Evolutionary conservation across 2,329 filamentous ascomycete genomes (phyloP).

Genomic region (Dendryphion nanum): DNA sequence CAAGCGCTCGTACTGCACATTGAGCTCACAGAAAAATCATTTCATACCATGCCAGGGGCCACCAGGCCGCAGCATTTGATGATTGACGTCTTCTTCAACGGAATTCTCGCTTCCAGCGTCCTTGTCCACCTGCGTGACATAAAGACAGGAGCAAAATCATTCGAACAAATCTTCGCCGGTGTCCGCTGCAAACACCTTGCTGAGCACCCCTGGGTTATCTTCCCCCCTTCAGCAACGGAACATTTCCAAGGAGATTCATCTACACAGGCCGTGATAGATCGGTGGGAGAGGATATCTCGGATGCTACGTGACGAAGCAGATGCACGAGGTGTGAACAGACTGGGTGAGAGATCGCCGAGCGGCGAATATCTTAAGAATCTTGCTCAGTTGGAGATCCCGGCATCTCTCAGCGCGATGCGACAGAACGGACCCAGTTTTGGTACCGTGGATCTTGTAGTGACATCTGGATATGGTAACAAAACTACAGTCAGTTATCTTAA

Average conservation of each 20-base stretch:
- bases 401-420: constrained; percentile 29
- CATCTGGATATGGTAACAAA: constrained; percentile 27
- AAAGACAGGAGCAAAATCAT: constrained; percentile 11
- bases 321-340: constrained; percentile 30
- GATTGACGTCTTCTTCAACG: constrained; percentile 51
- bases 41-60: constrained; percentile 17
- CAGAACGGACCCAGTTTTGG: constrained; percentile 31
- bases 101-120: constrained; percentile 38
- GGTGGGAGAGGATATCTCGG: constrained; percentile 36
- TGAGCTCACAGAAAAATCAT: constrained; percentile 29
- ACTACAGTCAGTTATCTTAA: constrained; percentile 20
- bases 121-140: constrained; percentile 24
- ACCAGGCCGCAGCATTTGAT: constrained; percentile 38
- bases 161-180: constrained; percentile 39
- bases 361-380: constrained; percentile 41
- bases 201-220: constrained; percentile 48
- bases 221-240: constrained; percentile 18
- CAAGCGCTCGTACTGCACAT: constrained; percentile 32
- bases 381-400: constrained; percentile 38
- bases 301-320: constrained; percentile 35
- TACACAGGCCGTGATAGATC: no score
- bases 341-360: constrained; percentile 32
- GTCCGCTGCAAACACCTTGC: constrained; percentile 37
- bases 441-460: constrained; percentile 40
- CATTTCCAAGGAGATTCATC: constrained; percentile 18